Base-by-base conservation (phyloP, 352 stramenopile species). In the Nothophytophthora sp. region DNA sequence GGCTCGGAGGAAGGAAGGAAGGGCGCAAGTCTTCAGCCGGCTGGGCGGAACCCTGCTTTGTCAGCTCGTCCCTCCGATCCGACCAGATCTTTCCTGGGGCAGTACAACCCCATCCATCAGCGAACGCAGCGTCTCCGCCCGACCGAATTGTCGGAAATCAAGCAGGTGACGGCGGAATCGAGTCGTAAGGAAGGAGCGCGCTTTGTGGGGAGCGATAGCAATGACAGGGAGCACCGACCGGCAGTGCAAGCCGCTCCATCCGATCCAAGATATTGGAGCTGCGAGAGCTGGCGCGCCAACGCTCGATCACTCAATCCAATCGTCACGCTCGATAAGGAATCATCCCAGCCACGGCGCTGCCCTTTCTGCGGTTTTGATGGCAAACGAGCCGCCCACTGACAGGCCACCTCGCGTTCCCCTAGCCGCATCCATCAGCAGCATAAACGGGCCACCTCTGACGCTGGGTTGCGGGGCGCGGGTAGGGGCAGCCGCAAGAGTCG, bases 11-110 rank as follows among this genome's bases (percentile, higher is more conserved):
- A 32, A 32, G 7, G 27, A 32, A 32, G 27, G 27, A 12, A 32
- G 27, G 27, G n/a, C n/a, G n/a, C 50, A 24, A 53, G 33, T 40
- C 34, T 36, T 30, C 52, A n/a, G n/a, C n/a, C n/a, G n/a, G n/a
- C n/a, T n/a, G 36, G 28, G 3, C 5, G 30, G 15, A 38, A 5
- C 15, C 24, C 50, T 16, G 40, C 52, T 43, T 50, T 37, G 7
- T 29, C 37, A 22, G 23, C 5, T 37, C 18, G 7, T n/a, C 32
- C n/a, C 10, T 6, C 19, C 42, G 44, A 54, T 56, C 53, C 38
- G 60, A 69, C 38, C 54, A 65, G 60, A 69, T 69, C 60, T 19
- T 36, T 22, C 16, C 16, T 32, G 19, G 29, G 37, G 42, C 38
- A 38, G 38, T 32, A 15, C 38, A 44, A 30, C 27, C 1, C 8